Percentiles rank a stretch among this genome's conserved stretches.
phyloP scores from a whole-genome alignment of 2,329 filamentous ascomycete genomes.

The Cordyceps tenuipes region DNA sequence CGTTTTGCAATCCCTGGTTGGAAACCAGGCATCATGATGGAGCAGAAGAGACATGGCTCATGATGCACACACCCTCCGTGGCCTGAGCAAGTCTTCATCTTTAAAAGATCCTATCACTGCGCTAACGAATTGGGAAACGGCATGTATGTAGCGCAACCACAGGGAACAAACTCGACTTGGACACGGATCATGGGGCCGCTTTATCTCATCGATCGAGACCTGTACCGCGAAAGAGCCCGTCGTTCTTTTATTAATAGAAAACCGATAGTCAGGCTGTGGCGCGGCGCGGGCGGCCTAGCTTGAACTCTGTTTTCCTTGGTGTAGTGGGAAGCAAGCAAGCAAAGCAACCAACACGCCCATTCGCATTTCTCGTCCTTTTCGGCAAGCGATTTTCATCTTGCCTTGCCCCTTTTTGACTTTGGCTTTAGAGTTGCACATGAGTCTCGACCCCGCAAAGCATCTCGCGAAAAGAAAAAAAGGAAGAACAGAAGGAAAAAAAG shows the following conservation, averaged over 20 bases:
- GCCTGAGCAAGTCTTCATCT: neutral
- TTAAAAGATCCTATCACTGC: neutral
- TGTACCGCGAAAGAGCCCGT: neutral
- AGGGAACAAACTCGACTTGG: neutral
- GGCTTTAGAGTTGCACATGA: neutral
- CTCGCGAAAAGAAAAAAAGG: neutral
- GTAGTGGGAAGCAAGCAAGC: no score
- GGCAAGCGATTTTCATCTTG: neutral
- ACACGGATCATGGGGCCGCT: neutral
- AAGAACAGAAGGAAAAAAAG: no score
- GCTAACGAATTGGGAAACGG: neutral
- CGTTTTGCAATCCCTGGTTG: neutral
- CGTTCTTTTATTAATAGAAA: no score
- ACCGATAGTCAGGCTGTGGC: no score
- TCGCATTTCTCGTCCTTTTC: neutral
- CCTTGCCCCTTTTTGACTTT: neutral
- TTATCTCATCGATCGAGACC: slow-evolving; percentile 2
- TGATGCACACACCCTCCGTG: neutral
- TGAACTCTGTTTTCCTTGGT: neutral
- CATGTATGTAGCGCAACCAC: neutral
- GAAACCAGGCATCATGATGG: neutral
- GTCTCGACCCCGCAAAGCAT: neutral
- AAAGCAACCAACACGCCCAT: neutral
- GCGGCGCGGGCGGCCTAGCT: neutral
- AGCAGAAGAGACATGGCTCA: neutral